These are phyloP conservation scores for Canna indica DNA, from an alignment of 176 grass and related monocot species.

Conservation along the genomic window DNA sequence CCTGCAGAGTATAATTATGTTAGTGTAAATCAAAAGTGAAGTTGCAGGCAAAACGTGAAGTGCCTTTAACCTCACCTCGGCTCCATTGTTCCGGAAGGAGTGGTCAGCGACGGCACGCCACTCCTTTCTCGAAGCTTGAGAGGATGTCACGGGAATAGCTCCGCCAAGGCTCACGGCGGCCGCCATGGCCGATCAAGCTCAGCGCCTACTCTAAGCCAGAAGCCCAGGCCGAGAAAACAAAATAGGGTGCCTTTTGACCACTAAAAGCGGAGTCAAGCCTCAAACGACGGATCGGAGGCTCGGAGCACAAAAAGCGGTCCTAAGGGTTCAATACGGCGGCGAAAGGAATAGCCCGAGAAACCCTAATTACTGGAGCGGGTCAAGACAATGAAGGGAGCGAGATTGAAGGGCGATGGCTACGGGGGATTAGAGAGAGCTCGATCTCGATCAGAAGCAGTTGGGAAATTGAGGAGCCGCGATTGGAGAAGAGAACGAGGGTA, in stretches of 20 bases:
- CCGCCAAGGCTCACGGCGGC: neutral
- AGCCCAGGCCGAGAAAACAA: neutral
- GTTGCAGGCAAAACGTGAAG: neutral
- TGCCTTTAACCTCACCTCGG: constrained; percentile 33
- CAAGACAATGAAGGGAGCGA: neutral
- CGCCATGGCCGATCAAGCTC: neutral
- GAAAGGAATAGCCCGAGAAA: neutral
- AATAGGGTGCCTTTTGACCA: neutral
- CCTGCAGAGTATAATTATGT: constrained; percentile 25
- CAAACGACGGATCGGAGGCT: neutral
- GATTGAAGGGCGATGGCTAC: neutral
- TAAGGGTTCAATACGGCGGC: neutral
- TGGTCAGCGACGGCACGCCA: constrained; percentile 82
- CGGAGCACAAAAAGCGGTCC: neutral
- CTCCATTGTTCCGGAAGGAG: constrained; percentile 52
- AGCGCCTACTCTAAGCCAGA: too few relatives aligned
- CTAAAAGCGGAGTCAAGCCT: neutral
- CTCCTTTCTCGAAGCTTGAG: constrained; percentile 45
- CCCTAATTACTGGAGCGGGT: neutral
- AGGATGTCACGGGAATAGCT: neutral
- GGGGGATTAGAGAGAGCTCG: neutral
- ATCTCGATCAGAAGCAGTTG: neutral
- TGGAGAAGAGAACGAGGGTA: too few relatives aligned
- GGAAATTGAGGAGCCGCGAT: neutral
- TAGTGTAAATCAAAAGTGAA: neutral